These are phyloP conservation scores for Arthrobotrys musiformis DNA, from an alignment of 2,329 filamentous ascomycete genomes.

Conservation along the genomic window DNA sequence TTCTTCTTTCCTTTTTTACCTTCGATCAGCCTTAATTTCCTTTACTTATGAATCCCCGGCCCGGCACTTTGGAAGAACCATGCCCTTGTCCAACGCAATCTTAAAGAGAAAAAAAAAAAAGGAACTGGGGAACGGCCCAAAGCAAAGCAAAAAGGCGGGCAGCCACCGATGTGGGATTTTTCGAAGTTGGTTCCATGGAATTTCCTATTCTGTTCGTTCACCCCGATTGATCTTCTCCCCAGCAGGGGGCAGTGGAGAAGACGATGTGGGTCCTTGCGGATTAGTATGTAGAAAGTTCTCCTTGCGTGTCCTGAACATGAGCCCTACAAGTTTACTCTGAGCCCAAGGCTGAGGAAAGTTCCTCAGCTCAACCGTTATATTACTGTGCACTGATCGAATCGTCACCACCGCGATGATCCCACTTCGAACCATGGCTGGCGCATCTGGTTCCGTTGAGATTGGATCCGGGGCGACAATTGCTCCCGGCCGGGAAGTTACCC, in stretches of 20 bases:
- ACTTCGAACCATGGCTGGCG: background rate
- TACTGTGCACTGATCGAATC: background rate
- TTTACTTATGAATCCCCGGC: constrained; percentile 29
- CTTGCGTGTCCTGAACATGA: background rate
- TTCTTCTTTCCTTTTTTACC: no score
- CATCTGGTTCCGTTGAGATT: background rate
- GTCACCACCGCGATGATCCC: background rate
- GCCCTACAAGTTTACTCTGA: background rate
- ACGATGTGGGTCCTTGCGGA: background rate
- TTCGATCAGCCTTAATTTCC: constrained; percentile 53
- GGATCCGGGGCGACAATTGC: background rate
- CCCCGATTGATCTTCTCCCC: constrained; percentile 3
- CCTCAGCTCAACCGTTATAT: background rate
- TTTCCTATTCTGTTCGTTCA: constrained; percentile 42
- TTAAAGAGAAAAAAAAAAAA: constrained; percentile 32
- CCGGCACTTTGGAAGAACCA: constrained; percentile 47
- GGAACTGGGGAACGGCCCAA: background rate
- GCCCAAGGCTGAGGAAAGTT: background rate
- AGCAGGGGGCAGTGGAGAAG: background rate
- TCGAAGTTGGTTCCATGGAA: constrained; percentile 49
- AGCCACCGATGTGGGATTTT: constrained; percentile 31
- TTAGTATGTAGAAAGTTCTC: background rate
- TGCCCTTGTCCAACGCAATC: constrained; percentile 46
- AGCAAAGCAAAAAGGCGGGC: constrained; percentile 32
- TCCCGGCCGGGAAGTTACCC: background rate